These are phyloP conservation scores for Epipyxis sp. DNA, from an alignment of 108 stramenopile genomes.

Conservation along the genomic window DNA sequence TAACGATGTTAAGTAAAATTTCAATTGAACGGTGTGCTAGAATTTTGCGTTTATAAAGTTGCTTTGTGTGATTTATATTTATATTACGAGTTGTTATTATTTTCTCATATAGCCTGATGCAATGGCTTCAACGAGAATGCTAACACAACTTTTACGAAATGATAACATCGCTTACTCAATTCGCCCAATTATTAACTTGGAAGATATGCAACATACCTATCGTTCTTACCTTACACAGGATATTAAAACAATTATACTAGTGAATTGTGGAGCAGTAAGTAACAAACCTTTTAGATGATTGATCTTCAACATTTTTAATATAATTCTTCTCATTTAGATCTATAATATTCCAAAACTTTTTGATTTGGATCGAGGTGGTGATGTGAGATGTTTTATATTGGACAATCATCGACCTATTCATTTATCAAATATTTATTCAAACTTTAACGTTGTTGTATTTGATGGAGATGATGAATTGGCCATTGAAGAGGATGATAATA, in stretches of 20 bases:
- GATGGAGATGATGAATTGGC: constrained; percentile 40
- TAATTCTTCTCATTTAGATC: background rate
- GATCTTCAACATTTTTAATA: background rate
- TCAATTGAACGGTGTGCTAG: too few relatives aligned
- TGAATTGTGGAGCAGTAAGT: constrained; percentile 52
- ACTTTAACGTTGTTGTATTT: constrained; percentile 49
- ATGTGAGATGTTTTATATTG: constrained; percentile 41
- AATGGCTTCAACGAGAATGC: constrained; percentile 14
- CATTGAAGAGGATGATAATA: constrained; percentile 38
- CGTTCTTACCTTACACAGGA: constrained; percentile 38
- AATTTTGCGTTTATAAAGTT: too few relatives aligned
- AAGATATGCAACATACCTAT: constrained; percentile 31
- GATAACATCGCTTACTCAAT: constrained; percentile 48
- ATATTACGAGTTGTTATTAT: too few relatives aligned
- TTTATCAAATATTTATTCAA: constrained; percentile 52
- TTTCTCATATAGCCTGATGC: background rate
- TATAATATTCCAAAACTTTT: constrained; percentile 29
- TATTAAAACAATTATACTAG: constrained; percentile 50
- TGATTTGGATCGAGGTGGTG: constrained; percentile 6
- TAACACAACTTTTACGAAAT: constrained; percentile 29
- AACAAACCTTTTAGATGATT: background rate
- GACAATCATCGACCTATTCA: constrained; percentile 57
- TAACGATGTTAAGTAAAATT: too few relatives aligned
- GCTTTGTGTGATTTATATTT: too few relatives aligned
- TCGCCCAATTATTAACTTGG: constrained; percentile 51